Conservation (phyloP, 345 rosid genomes). For the Fremontodendron californicum region DNA sequence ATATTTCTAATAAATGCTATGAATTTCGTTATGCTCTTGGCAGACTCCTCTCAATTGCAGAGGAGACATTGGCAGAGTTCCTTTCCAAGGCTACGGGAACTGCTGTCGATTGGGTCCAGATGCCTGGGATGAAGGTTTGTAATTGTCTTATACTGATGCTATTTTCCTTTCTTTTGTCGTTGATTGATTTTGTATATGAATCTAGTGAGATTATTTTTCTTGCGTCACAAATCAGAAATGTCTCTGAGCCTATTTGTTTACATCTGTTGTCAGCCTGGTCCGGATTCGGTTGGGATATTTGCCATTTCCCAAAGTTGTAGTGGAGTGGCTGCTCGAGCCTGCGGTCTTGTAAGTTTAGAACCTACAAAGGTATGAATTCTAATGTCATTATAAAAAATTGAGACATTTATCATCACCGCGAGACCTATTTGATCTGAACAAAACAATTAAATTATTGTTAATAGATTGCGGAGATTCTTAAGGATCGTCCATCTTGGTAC, state of each 20-base stretch:
- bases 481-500: conserved; percentile 97
- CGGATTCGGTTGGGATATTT: conserved; percentile 99
- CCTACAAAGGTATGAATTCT: conserved; percentile 65
- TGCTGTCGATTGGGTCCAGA: conserved; percentile 99
- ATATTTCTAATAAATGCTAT: background rate
- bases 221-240: background rate
- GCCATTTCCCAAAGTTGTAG: conserved; percentile 98
- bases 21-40: conserved; percentile 14
- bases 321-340: conserved; percentile 99
- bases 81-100: conserved; percentile 99
- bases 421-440: background rate
- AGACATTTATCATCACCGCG: background rate
- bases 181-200: background rate
- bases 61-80: conserved; percentile 99
- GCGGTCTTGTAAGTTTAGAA: conserved; percentile 98
- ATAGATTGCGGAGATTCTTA: conserved; percentile 97
- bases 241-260: background rate
- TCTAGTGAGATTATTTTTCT: background rate
- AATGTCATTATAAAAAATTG: background rate
- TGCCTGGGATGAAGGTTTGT: conserved; percentile 99
- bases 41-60: conserved; percentile 98
- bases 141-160: background rate
- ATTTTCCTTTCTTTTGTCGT: background rate
- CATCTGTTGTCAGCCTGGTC: conserved; percentile 83
- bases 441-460: background rate